Evolutionary conservation across 192 early-diverging fungal genomes (phyloP).

Genomic region (Mortierella alpina): DNA sequence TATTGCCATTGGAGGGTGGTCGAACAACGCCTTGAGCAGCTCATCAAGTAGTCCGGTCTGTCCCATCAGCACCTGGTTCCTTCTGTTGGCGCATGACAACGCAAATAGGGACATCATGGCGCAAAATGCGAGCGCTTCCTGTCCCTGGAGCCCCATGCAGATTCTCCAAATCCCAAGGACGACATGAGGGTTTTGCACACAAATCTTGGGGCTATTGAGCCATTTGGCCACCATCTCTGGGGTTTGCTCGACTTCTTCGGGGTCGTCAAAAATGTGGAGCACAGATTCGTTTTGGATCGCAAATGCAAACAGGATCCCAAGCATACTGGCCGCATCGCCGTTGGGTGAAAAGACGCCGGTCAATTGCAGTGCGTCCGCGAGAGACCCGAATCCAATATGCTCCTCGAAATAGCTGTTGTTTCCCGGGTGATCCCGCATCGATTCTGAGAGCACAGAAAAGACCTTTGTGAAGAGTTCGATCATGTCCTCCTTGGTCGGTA

Average conservation of each 20-base stretch:
- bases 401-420: constrained; percentile 63
- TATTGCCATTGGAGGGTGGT: constrained; percentile 8
- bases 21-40: constrained; percentile 52
- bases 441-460: constrained; percentile 62
- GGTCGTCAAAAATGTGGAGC: constrained; percentile 53
- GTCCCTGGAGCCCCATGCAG: constrained; percentile 50
- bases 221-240: constrained; percentile 44
- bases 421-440: constrained; percentile 60
- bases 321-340: constrained; percentile 52
- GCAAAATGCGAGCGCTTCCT: constrained; percentile 51
- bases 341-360: constrained; percentile 61
- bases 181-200: constrained; percentile 38
- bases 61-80: constrained; percentile 67
- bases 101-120: constrained; percentile 57
- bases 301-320: constrained; percentile 71
- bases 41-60: constrained; percentile 60
- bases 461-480: constrained; percentile 57
- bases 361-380: constrained; percentile 68
- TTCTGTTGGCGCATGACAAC: constrained; percentile 58
- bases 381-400: constrained; percentile 63
- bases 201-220: constrained; percentile 44
- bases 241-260: constrained; percentile 26
- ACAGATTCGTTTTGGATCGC: constrained; percentile 62
- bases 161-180: constrained; percentile 52
- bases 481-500: constrained; percentile 49